These are phyloP conservation scores for Tolypocladium nubicola DNA, from an alignment of 2,329 filamentous ascomycete species.

Conservation along the genomic window DNA sequence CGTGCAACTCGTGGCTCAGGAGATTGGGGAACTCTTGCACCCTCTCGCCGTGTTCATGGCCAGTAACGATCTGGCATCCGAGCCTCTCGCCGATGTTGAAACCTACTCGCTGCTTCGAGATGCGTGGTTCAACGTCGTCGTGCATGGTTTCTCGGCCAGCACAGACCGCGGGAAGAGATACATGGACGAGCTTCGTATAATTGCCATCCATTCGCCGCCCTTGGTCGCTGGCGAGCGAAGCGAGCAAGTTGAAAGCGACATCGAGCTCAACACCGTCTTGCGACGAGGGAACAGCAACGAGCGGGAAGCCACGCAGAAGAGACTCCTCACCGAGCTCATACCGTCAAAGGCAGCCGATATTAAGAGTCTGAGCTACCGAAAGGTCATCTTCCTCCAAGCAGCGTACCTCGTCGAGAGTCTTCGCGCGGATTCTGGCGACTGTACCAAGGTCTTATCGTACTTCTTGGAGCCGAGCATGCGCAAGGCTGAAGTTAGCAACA, in stretches of 20 bases:
- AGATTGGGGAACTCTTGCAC: slow-evolving; percentile 79
- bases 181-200: slow-evolving; percentile 64
- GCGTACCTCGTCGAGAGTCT: slow-evolving; percentile 83
- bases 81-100: slow-evolving; percentile 50
- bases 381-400: slow-evolving; percentile 84
- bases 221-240: slow-evolving; percentile 81
- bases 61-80: slow-evolving; percentile 43
- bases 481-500: slow-evolving; percentile 49
- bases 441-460: slow-evolving; percentile 80
- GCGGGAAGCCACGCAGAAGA: slow-evolving; percentile 71
- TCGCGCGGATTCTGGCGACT: slow-evolving; percentile 77
- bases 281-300: slow-evolving; percentile 76
- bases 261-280: slow-evolving; percentile 90
- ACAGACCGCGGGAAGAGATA: slow-evolving; percentile 66
- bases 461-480: slow-evolving; percentile 87
- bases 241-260: slow-evolving; percentile 87
- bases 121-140: slow-evolving; percentile 96
- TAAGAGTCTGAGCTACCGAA: slow-evolving; percentile 73
- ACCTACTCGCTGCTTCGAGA: slow-evolving; percentile 68
- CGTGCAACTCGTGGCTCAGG: slow-evolving; percentile 69
- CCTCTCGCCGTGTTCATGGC: slow-evolving; percentile 82
- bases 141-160: slow-evolving; percentile 75
- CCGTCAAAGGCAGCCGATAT: slow-evolving; percentile 72
- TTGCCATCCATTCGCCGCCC: slow-evolving; percentile 80
- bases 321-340: slow-evolving; percentile 60